phyloP scores from a whole-genome alignment of 2,329 filamentous ascomycete species.

The Aspergillus sp. region DNA sequence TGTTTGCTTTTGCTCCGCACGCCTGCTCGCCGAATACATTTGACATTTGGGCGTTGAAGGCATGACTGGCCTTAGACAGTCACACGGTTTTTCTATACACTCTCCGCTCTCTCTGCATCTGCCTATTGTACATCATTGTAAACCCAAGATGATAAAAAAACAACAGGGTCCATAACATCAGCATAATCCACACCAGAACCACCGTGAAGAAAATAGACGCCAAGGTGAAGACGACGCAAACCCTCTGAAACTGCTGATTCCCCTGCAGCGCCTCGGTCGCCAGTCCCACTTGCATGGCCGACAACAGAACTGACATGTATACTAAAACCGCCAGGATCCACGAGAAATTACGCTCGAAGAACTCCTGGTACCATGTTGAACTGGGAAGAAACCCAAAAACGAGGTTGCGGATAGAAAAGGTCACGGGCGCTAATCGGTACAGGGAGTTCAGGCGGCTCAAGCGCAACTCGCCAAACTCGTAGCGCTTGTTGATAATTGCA shows the following conservation, averaged over 20 bases:
- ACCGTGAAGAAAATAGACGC: neutral
- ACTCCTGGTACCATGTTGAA: slow-evolving; percentile 41
- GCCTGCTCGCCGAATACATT: too few relatives aligned
- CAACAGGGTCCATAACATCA: too few relatives aligned
- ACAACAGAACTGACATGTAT: slow-evolving; percentile 50
- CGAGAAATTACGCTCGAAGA: slow-evolving; percentile 49
- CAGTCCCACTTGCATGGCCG: slow-evolving; percentile 51
- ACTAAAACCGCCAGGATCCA: slow-evolving; percentile 45
- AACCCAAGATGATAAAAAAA: too few relatives aligned
- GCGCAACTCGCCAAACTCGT: slow-evolving; percentile 49
- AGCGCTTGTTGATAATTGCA: slow-evolving; percentile 28
- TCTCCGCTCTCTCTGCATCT: too few relatives aligned
- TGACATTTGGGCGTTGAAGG: too few relatives aligned
- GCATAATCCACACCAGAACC: too few relatives aligned
- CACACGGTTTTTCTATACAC: too few relatives aligned
- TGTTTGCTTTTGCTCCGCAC: too few relatives aligned
- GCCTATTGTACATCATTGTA: too few relatives aligned
- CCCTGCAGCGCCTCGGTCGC: neutral
- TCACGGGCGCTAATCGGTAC: slow-evolving; percentile 34
- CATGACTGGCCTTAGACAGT: too few relatives aligned
- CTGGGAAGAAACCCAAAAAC: slow-evolving; percentile 23
- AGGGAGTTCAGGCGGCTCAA: slow-evolving; percentile 50
- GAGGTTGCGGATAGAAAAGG: slow-evolving; percentile 25
- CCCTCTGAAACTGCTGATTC: neutral
- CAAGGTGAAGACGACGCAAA: too few relatives aligned